Percentiles rank a stretch among this genome's conserved stretches.
Evolutionary conservation across 2,329 filamentous ascomycete genomes (phyloP).

Genomic region (Talaromyces amestolkiae): DNA sequence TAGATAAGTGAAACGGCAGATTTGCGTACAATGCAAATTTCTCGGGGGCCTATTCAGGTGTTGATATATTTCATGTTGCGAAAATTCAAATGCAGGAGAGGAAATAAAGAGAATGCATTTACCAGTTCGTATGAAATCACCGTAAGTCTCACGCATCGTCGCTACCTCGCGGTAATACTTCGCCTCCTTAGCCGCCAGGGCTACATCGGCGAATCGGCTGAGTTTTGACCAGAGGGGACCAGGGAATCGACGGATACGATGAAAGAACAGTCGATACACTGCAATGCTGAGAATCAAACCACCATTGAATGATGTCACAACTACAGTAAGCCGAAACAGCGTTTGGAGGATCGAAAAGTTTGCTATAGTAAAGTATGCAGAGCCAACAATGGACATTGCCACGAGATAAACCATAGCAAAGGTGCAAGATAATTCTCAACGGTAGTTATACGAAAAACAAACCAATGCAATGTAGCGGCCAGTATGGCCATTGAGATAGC

Average conservation of each 20-base stretch:
- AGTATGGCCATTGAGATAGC: constrained; percentile 5
- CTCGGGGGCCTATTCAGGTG: constrained; percentile 9
- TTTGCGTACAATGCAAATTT: constrained; percentile 14
- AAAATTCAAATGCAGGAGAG: no score
- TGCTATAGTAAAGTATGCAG: not conserved
- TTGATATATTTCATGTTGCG: not conserved
- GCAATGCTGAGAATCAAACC: constrained; percentile 10
- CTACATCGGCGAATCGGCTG: constrained; percentile 28
- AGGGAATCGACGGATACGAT: constrained; percentile 17
- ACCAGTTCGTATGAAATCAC: constrained; percentile 35
- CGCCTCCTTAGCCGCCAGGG: constrained; percentile 27
- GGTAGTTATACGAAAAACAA: not conserved
- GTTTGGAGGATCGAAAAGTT: constrained; percentile 11
- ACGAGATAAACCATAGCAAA: constrained; percentile 2
- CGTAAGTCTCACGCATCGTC: constrained; percentile 31
- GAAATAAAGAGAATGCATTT: not conserved
- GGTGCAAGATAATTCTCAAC: constrained; percentile 4
- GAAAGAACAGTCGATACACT: constrained; percentile 18
- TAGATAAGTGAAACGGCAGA: constrained; percentile 20
- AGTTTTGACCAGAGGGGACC: constrained; percentile 20
- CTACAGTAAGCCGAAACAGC: not conserved
- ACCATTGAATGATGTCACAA: constrained; percentile 1
- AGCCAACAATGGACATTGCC: not conserved
- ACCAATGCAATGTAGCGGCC: constrained; percentile 1
- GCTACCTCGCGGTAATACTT: constrained; percentile 31